Evolutionary conservation across 2,329 filamentous ascomycete species (phyloP), one percentile per base, ranked within the genome.

Genomic region (Lanzia echinophila): DNA sequence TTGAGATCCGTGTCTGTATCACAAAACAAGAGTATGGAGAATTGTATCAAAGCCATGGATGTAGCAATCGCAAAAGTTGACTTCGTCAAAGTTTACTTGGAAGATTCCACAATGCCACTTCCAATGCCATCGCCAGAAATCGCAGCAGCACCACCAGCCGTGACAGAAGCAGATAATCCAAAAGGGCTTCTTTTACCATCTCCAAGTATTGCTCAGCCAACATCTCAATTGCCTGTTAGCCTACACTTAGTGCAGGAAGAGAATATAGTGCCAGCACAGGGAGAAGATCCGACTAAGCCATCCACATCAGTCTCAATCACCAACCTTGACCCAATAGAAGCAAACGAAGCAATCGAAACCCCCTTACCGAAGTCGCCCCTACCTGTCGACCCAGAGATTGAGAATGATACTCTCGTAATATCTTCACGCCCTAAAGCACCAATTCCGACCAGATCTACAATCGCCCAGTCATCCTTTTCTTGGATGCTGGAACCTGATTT

Each of bases 381-480:
- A 34, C 19, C 22, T 39, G 22, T n/a, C 20, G 12, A 34, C 3
- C 15, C 48, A 12, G 38, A 46, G 32, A 38, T 22, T 12, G 52
- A 59, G 15, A 39, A 22, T 43, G 32, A 31, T 13, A 41, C 58
- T 19, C 33, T 50, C 33, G 20, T 61, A 43, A 58, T 24, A 41
- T 24, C 34, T 6, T 31, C 38, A 12, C 38, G 56, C 52, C 67
- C 60, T 41, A 65, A 45, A 69, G 70, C 67, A 43, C 71, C 79
- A 2, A 76, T 82, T 15, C 81, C 80, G 0, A 81, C 81, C 19
- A 77, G 84, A 20, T 86, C 85, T 3, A 81, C 78, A 0, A 75
- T 90, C 33, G 84, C 85, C 1, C 85, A 88, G 60, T 89, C 87
- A 7, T 86, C 84, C 3, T 90, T 89, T 67, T 84, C 86, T 1